These are phyloP conservation scores for Flaveria floridana DNA, from an alignment of 140 eudicot species.

Conservation along the genomic window DNA sequence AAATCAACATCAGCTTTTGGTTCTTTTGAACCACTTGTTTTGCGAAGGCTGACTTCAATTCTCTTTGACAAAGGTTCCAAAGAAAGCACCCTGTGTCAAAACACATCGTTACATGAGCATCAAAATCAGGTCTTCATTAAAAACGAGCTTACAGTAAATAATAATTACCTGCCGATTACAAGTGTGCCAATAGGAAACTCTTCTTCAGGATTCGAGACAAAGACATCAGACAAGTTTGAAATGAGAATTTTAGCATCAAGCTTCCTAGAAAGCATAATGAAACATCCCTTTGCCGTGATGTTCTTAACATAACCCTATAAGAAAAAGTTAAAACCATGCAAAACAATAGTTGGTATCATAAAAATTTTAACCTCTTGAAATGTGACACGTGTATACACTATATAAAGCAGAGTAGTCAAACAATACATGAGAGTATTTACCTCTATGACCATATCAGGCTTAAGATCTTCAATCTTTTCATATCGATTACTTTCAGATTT, in stretches of 20 bases:
- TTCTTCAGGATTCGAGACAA: constrained; percentile 61
- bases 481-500: constrained; percentile 32
- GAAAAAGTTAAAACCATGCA: constrained; percentile 19
- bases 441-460: constrained; percentile 64
- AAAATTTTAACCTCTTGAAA: constrained; percentile 3
- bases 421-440: constrained; percentile 34
- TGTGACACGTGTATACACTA: not conserved
- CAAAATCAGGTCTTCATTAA: not conserved
- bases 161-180: constrained; percentile 69
- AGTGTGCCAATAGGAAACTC: constrained; percentile 87
- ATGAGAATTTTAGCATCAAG: constrained; percentile 80
- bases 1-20: constrained; percentile 42
- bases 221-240: constrained; percentile 80
- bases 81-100: constrained; percentile 61
- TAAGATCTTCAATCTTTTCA: constrained; percentile 71
- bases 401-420: constrained; percentile 1
- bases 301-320: constrained; percentile 83
- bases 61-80: constrained; percentile 87
- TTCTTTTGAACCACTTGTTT: constrained; percentile 40
- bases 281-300: constrained; percentile 76
- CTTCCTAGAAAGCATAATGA: constrained; percentile 74
- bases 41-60: constrained; percentile 74
- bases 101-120: constrained; percentile 22
- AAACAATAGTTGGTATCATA: constrained; percentile 1
- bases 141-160: not conserved